Base-by-base conservation (phyloP, 73 alveolate genomes). In the Paramecium bursaria region DNA sequence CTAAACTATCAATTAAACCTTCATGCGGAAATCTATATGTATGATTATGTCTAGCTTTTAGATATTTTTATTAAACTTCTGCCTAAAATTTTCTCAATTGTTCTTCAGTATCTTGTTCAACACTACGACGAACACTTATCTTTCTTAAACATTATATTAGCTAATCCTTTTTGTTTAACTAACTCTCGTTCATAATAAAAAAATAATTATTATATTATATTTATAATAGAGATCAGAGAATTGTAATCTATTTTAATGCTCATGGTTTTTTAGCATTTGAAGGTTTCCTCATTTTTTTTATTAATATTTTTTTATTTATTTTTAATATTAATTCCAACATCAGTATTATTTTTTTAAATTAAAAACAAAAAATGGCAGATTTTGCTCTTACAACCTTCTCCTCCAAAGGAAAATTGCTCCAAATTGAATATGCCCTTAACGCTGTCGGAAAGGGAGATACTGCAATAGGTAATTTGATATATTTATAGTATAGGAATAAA, bases 361-460 rank as follows among this genome's bases (percentile, higher is more conserved):
- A 7, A 39, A 7, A 39, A 7, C 5, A 7, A 7, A n/a, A 49
- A 21, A 74, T 74, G 86, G 30, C 75, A 26, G 86, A 74, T 74
- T 74, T 74, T 47, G 50, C 86, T 33, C 47, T 95, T 54, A 95
- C 99, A 60, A 95, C 99, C 3, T 94, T 95, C 86, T 88, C 93
- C 39, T 75, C 85, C 39, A 88, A 92, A 48, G 99, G 99, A 30
- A 87, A 91, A 35, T 92, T 95, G 47, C 75, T 90, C 25, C 95
- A 95, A 86, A 92, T 95, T 25, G 92, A 91, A 50, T 94, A 91
- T 75, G 98, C 99, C 5, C 89, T 94, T 22, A 94, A 93, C 46
- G 99, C 99, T 14, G 99, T 95, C 14, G 96, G 88, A 47, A 92
- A 95, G 17, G 99, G 99, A 29, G 99, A 94, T 51, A 95, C 98